phyloP scores from a whole-genome alignment of 2,329 filamentous ascomycete species.

The Aspergillus unguis region DNA sequence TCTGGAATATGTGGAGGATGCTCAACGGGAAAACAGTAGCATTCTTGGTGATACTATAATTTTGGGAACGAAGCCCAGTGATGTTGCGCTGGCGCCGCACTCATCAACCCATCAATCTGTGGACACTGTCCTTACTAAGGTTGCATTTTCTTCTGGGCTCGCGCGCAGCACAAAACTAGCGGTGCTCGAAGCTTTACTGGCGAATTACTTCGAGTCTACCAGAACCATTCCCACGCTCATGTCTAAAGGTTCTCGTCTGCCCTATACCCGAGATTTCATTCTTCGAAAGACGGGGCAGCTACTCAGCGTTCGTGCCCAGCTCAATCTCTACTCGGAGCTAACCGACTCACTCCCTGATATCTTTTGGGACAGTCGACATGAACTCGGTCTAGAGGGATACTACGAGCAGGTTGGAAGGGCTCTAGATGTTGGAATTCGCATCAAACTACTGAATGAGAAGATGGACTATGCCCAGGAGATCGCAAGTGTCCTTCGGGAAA shows the following conservation, averaged over 20 bases:
- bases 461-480: constrained; percentile 98
- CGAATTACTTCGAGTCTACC: constrained; percentile 82
- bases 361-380: constrained; percentile 90
- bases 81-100: constrained; percentile 20
- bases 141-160: constrained; percentile 92
- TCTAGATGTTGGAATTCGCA: constrained; percentile 85
- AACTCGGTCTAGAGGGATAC: constrained; percentile 87
- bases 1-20: constrained; percentile 79
- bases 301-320: constrained; percentile 79
- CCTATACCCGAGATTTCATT: constrained; percentile 72
- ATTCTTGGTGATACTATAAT: constrained; percentile 87
- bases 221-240: constrained; percentile 76
- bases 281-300: constrained; percentile 91
- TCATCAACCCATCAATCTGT: constrained; percentile 37
- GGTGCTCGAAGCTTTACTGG: constrained; percentile 79
- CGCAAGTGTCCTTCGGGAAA: constrained; percentile 79
- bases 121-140: constrained; percentile 77
- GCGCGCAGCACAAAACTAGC: constrained; percentile 91
- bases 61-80: constrained; percentile 66
- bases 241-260: constrained; percentile 61
- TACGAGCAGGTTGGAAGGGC: constrained; percentile 91
- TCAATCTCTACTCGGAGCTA: constrained; percentile 95
- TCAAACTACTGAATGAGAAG: constrained; percentile 89
- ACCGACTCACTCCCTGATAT: constrained; percentile 93
- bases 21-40: constrained; percentile 66